Evolutionary conservation across 2,329 filamentous ascomycete species (phyloP), one percentile per base, ranked within the genome.

Genomic region (Elsinoe necatrix): DNA sequence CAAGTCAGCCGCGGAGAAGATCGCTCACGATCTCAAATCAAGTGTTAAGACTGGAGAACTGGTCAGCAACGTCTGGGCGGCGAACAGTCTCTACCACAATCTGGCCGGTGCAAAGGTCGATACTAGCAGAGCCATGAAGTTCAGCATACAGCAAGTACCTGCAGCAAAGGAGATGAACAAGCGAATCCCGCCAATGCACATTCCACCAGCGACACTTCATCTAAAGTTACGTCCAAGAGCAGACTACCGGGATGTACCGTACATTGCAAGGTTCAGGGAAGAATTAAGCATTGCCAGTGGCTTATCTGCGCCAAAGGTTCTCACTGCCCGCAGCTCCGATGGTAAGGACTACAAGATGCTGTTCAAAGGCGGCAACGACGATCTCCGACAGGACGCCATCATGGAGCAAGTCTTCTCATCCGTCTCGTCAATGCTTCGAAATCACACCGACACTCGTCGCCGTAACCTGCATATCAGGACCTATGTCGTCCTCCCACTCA

Each of bases 351-450:
- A 91, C 73, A 95, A 88, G 69, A 90, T 96, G 71, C 77, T 98
- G 60, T 84, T 95, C 68, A 98, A 98, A 77, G 90, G 90, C 60
- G 91, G 93, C 16, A 92, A 92, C 66, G 93, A 98, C 69, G 92
- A 98, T 68, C 80, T 99, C 11, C 87, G 95, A 7, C 93, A 98
- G 73, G 93, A 99, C 66, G 89, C 92, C 43, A 98, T 84, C 76
- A 99, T 99, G 95, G 95, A 98, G 71, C 93, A 99, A 72, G 93
- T 98, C 1, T 99, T 98, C 69, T 89, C 91, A 58, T 90, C 95
- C 71, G 93, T 96, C 20, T 97, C 90, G 58, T 87, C 88, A 54
- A 81, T 98, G 20, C 77, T 99, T 23, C 87, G 88, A 68, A 85
- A 88, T 50, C 90, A 97, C 69, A 85, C 89, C 56, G 81, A 85